A percentile compares a stretch with the other conserved stretches of the same genome.
Conservation (phyloP, 805 yeast genomes). For the Spathaspora boniae region DNA sequence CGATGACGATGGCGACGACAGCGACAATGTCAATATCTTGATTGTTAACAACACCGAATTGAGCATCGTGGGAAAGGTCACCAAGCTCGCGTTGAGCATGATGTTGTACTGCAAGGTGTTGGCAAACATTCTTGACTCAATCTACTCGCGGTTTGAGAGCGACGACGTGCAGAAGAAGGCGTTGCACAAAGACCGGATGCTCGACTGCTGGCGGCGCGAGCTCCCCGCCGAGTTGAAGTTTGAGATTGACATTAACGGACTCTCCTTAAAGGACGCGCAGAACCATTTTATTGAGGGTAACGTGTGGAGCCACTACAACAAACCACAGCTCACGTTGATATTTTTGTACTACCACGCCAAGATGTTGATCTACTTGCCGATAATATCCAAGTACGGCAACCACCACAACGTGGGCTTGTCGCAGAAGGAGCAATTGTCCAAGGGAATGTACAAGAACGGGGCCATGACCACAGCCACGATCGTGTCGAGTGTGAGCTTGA, state of each 20-base stretch:
- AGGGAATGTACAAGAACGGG: conserved; percentile 8
- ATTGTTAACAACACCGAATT: conserved; percentile 57
- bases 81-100: conserved; percentile 57
- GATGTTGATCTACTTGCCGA: conserved; percentile 39
- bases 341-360: conserved; percentile 43
- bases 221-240: conserved; percentile 60
- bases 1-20: conserved; percentile 29
- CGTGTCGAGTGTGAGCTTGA: conserved; percentile 57
- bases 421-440: conserved; percentile 30
- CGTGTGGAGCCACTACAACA: conserved; percentile 28
- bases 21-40: conserved; percentile 52
- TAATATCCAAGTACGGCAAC: conserved; percentile 38
- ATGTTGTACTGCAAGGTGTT: conserved; percentile 71
- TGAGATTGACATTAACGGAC: conserved; percentile 60
- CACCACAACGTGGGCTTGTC: conserved; percentile 42
- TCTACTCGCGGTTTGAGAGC: conserved; percentile 56
- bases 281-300: conserved; percentile 11
- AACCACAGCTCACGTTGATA: conserved; percentile 51
- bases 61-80: conserved; percentile 67
- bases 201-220: conserved; percentile 77
- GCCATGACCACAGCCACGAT: conserved; percentile 34
- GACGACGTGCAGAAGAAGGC: conserved; percentile 25
- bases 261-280: conserved; percentile 27
- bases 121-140: conserved; percentile 68
- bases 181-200: conserved; percentile 51